Evolutionary conservation across 306 rosid species (phyloP), one percentile per base, ranked within the genome.

Genomic region (Mimosa pudica): DNA sequence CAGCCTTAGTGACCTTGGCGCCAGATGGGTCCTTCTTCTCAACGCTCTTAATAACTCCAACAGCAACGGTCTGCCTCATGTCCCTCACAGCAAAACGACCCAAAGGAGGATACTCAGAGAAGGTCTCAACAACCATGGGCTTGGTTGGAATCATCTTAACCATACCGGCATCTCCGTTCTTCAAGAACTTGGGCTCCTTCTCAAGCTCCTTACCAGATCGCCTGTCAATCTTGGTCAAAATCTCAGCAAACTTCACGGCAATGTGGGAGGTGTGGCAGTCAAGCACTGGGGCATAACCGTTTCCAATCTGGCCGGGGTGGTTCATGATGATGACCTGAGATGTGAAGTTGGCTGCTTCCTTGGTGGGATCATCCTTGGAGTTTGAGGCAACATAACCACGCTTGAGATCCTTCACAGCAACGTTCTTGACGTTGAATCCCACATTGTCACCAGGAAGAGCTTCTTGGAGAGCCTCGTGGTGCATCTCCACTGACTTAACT

Each of bases 21-120:
- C 93, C 95, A 4, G 73, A 45, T 0, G 98, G 85, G 2, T 94
- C 98, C 92, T 94, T 94, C 98, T 94, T 94, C 81, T 94, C 98
- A 11, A 92, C 97, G 9, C 70, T 75, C 89, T 94, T 94, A 83
- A 94, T 89, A 68, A 94, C 98, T 55, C 98, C 97, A 1, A 94
- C 98, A 42, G 98, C 98, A 68, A 94, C 94, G 3, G 98, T 94
- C 75, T 94, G 98, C 3, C 98, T 91, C 97, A 94, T 94, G 88
- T 94, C 96, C 41, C 98, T 82, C 20, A 94, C 98, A 2, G 97
- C 97, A 33, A 94, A 94, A 48, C 98, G 94, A 1, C 98, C 98
- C 4, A 94, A 91, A 10, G 97, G 94, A 0, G 98, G 98, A 68
- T 94, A 94, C 77, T 82, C 89, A 0, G 98, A 83, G 87, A 94